A percentile compares a stretch with the other conserved stretches of the same genome.
phyloP scores from a whole-genome alignment of 495 filamentous ascomycete species.

The Lepraria neglecta region DNA sequence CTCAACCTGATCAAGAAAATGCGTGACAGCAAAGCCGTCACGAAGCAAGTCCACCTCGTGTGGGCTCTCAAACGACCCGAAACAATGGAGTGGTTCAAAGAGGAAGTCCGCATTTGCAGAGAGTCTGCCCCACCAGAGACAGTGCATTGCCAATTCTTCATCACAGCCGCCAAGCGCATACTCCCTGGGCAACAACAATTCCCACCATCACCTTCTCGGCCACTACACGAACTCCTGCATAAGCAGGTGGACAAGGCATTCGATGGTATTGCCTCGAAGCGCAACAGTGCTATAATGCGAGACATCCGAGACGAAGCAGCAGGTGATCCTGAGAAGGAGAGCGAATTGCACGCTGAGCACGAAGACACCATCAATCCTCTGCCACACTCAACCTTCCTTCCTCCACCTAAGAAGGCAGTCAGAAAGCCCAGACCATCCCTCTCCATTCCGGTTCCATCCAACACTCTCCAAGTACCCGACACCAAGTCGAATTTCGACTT shows the following conservation, averaged over 20 bases:
- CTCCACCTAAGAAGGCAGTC: constrained; percentile 29
- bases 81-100: constrained; percentile 96
- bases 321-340: constrained; percentile 70
- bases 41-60: constrained; percentile 79
- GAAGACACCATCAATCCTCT: constrained; percentile 78
- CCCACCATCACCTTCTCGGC: constrained; percentile 35
- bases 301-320: constrained; percentile 74
- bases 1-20: constrained; percentile 90
- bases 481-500: constrained; percentile 53
- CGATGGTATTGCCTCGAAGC: constrained; percentile 72
- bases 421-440: constrained; percentile 27
- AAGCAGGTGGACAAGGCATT: constrained; percentile 80
- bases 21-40: constrained; percentile 86
- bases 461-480: constrained; percentile 28
- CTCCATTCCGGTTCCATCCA: constrained; percentile 23
- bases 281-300: constrained; percentile 71
- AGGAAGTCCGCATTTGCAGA: constrained; percentile 84
- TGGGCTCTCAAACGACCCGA: constrained; percentile 87
- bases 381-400: constrained; percentile 49
- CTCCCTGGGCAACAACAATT: constrained; percentile 19
- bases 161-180: constrained; percentile 65
- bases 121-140: constrained; percentile 76
- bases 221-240: constrained; percentile 64
- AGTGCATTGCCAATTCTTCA: constrained; percentile 89
- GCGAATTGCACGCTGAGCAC: constrained; percentile 75